Conservation (phyloP, 495 filamentous ascomycete species). For the Lepraria neglecta region DNA sequence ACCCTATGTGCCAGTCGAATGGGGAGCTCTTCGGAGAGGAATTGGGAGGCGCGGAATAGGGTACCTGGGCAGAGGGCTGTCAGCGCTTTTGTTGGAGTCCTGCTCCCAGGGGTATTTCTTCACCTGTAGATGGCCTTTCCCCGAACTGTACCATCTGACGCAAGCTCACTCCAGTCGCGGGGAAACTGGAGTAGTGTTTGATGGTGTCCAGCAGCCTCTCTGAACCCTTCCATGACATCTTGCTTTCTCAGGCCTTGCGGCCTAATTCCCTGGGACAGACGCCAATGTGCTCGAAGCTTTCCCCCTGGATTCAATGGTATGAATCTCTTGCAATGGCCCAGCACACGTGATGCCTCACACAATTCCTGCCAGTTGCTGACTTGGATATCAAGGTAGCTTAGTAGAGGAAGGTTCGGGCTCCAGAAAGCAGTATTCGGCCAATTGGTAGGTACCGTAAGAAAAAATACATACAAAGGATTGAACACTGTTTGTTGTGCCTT, state of each 20-base stretch:
- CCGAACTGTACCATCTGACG: conserved; percentile 99
- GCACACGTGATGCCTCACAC: not conserved
- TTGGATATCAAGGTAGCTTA: too few relatives aligned
- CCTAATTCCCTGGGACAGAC: conserved; percentile 22
- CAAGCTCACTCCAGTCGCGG: conserved; percentile 91
- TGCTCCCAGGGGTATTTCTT: not conserved
- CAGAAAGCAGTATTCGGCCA: not conserved
- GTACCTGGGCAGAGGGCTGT: conserved; percentile 54
- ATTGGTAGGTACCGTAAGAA: too few relatives aligned
- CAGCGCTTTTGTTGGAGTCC: not conserved
- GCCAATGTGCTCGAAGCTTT: conserved; percentile 8
- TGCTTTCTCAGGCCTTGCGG: conserved; percentile 37
- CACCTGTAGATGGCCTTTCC: conserved; percentile 80
- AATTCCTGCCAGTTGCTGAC: not conserved
- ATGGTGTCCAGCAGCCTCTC: conserved; percentile 95
- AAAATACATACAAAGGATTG: too few relatives aligned
- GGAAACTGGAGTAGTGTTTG: conserved; percentile 95
- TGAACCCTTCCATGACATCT: conserved; percentile 82
- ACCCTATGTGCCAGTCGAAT: conserved; percentile 95
- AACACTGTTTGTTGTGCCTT: not conserved
- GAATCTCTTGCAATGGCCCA: not conserved
- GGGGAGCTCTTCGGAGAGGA: conserved; percentile 94
- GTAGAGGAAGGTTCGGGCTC: not conserved
- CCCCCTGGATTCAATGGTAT: not conserved
- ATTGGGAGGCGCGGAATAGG: conserved; percentile 94